A percentile compares a stretch with the other conserved stretches of the same genome.
phyloP scores from a whole-genome alignment of 2,329 filamentous ascomycete genomes.

The Colletotrichum gigasporum region DNA sequence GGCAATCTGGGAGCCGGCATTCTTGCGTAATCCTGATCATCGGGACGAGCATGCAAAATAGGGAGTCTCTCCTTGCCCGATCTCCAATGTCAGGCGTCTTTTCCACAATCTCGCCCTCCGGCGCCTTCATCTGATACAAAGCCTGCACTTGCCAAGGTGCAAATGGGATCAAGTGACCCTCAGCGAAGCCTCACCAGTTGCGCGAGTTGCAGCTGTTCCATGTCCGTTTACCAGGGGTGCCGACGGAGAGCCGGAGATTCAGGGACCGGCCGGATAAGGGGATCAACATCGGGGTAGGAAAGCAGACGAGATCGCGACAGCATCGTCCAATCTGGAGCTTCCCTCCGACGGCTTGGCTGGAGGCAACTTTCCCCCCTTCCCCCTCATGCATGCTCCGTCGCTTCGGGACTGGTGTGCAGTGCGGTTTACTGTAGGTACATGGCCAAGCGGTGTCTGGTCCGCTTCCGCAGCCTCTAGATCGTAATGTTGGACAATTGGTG shows the following conservation, averaged over 20 bases:
- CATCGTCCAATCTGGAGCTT: background rate
- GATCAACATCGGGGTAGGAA: background rate
- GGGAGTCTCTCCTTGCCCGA: conserved; percentile 18
- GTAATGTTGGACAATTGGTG: background rate
- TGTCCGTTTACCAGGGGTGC: too few relatives aligned
- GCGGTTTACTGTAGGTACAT: background rate
- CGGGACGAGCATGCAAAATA: background rate
- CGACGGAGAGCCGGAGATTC: background rate
- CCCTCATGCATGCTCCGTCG: background rate
- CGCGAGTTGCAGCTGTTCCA: too few relatives aligned
- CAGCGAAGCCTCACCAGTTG: too few relatives aligned
- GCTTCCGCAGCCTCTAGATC: background rate
- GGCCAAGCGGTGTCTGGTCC: background rate
- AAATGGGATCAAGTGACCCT: too few relatives aligned
- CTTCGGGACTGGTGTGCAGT: background rate
- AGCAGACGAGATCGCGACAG: background rate
- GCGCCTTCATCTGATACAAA: background rate
- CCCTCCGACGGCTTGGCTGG: background rate
- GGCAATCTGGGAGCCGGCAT: background rate
- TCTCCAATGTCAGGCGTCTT: background rate
- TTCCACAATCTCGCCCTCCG: background rate
- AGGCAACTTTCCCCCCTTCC: too few relatives aligned
- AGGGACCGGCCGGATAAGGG: background rate
- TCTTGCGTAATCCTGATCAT: conserved; percentile 1
- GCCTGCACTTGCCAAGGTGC: background rate